phyloP scores from a whole-genome alignment of 768 basidiomycete genomes.

The Collybia mongolica region DNA sequence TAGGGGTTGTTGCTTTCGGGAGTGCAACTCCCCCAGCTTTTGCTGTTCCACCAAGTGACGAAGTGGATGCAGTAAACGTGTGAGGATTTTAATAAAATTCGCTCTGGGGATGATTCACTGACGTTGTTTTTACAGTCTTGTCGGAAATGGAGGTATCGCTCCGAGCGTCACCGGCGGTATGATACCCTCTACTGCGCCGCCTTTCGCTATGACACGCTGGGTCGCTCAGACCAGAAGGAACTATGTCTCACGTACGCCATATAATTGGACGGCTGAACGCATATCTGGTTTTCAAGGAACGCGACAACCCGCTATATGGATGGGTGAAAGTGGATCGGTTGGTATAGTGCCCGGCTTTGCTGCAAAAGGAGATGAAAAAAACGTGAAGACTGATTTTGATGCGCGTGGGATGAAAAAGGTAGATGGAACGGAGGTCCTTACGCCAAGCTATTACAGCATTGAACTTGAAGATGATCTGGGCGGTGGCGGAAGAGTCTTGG shows the following conservation, averaged over 20 bases:
- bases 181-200: conserved; percentile 75
- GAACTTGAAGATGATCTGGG: conserved; percentile 42
- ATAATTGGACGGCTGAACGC: conserved; percentile 52
- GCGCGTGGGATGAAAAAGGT: conserved; percentile 47
- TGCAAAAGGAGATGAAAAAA: conserved; percentile 24
- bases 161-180: conserved; percentile 75
- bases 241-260: conserved; percentile 72
- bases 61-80: conserved; percentile 9
- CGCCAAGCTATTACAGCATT: conserved; percentile 48
- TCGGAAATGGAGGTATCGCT: conserved; percentile 70
- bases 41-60: neutral
- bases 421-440: conserved; percentile 39
- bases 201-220: conserved; percentile 87
- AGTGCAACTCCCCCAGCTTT: neutral
- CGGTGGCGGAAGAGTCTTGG: conserved; percentile 32
- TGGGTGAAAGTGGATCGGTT: conserved; percentile 75
- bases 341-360: conserved; percentile 55
- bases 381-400: conserved; percentile 33
- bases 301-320: conserved; percentile 87
- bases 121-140: conserved; percentile 35
- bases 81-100: neutral
- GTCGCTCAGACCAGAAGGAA: conserved; percentile 77
- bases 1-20: too few relatives aligned
- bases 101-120: neutral
- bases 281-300: conserved; percentile 81